Base-by-base conservation (phyloP, 1,139 yeast genomes). In the Suhomyces atakaporum region DNA sequence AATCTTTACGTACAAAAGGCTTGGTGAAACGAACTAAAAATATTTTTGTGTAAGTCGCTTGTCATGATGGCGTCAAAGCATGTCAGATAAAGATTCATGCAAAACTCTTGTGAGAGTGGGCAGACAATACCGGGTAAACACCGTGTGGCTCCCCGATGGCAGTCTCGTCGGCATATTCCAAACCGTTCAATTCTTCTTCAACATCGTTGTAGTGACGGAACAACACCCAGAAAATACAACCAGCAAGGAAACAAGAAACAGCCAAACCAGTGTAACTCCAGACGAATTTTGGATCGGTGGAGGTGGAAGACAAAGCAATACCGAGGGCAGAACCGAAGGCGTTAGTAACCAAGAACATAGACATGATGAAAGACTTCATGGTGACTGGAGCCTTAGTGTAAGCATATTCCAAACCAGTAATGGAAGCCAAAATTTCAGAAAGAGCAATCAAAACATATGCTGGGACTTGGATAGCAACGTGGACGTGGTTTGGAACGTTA, bases 321-420 rank as follows among this genome's bases (percentile, higher is more conserved):
- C 88, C 89, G 31, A 84, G 55, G 22, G 88, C 86, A 19, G 88
- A 71, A 50, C 90, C 90, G 42, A 77, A 46, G 11, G 87, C 87
- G 48, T 72, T 77, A 28, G 82, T 79, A 36, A 81, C 59, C 56
- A 81, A 66, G 62, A 75, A 81, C 33, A 81, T 51, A 7, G 84
- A 69, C 77, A 79, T 81, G 53, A 81, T 75, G 56, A 81, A 77
- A 8, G 84, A 75, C 58, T 79, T 79, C 86, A 79, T 80, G 38
- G 67, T 61, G 25, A 70, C 64, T 26, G 87, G 86, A 9, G 87
- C 86, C 63, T 79, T 79, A 35, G 84, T 79, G 66, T 78, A 81
- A 13, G 87, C 86, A 48, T 79, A 80, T 60, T 79, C 84, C 45
- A 79, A 69, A 44, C 86, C 86, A 25, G 85, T 79, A 48, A 80